Evolutionary conservation across 1,284 basidiomycete species (phyloP).

Genomic region (Meripilus lineatus): DNA sequence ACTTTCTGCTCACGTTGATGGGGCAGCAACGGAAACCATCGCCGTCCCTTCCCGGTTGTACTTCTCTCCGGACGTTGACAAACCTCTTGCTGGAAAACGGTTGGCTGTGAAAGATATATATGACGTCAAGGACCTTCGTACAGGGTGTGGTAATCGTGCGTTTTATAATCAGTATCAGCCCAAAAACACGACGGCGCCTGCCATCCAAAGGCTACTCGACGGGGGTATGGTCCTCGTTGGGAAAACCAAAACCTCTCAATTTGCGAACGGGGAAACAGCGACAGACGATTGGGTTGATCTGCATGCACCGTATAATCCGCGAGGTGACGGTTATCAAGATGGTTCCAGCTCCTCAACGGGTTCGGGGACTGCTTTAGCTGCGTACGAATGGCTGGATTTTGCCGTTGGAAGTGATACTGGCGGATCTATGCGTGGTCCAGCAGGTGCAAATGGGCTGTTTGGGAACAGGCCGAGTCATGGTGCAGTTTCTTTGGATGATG

Average conservation of each 20-base stretch:
- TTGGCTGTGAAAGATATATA: slow-evolving; percentile 31
- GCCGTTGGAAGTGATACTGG: slow-evolving; percentile 39
- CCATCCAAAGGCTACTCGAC: slow-evolving; percentile 40
- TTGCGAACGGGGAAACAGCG: slow-evolving; percentile 49
- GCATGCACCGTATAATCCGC: slow-evolving; percentile 47
- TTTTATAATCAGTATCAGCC: slow-evolving; percentile 27
- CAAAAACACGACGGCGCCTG: slow-evolving; percentile 34
- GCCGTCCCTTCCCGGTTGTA: slow-evolving; percentile 28
- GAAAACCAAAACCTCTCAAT: slow-evolving; percentile 50
- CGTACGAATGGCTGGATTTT: slow-evolving; percentile 36
- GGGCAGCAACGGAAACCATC: slow-evolving; percentile 24
- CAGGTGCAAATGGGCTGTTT: slow-evolving; percentile 36
- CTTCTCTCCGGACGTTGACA: slow-evolving; percentile 23
- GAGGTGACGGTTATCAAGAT: slow-evolving; percentile 47
- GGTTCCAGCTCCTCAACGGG: slow-evolving; percentile 38
- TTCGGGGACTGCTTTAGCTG: slow-evolving; percentile 32
- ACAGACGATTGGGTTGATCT: slow-evolving; percentile 51
- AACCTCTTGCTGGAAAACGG: slow-evolving; percentile 27
- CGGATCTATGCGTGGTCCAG: slow-evolving; percentile 36
- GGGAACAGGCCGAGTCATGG: slow-evolving; percentile 34
- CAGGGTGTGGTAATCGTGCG: slow-evolving; percentile 29
- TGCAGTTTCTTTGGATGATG: slow-evolving; percentile 32
- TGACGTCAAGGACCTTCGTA: slow-evolving; percentile 25
- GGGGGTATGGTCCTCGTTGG: slow-evolving; percentile 47
- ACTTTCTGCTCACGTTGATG: slow-evolving; percentile 21